phyloP scores from a whole-genome alignment of 768 basidiomycete genomes.

The Leccinum obscurum region DNA sequence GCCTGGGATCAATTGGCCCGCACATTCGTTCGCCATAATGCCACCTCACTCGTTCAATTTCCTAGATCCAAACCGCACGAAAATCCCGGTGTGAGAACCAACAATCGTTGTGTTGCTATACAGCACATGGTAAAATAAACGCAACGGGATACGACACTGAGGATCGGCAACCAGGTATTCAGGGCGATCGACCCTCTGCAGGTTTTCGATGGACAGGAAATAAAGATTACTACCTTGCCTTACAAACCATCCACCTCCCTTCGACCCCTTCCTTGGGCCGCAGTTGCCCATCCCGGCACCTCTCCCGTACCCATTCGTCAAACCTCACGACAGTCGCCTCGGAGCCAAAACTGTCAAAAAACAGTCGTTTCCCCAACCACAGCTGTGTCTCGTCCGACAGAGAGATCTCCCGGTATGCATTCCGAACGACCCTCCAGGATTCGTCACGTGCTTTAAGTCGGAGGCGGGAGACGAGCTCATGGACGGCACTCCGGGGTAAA shows the following conservation, averaged over 20 bases:
- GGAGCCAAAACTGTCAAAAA: constrained; percentile 39
- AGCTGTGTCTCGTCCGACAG: constrained; percentile 37
- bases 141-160: not conserved
- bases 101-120: not conserved
- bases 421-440: constrained; percentile 61
- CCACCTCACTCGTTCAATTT: not conserved
- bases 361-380: constrained; percentile 54
- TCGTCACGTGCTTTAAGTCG: constrained; percentile 50
- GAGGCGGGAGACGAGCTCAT: constrained; percentile 45
- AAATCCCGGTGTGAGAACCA: not conserved
- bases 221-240: constrained; percentile 35
- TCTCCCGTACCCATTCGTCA: constrained; percentile 55
- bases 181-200: not conserved
- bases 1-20: not conserved
- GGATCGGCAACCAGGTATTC: not conserved
- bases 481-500: constrained; percentile 44
- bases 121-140: not conserved
- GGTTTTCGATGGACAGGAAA: not conserved
- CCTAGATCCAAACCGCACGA: not conserved
- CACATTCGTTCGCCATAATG: not conserved
- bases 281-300: constrained; percentile 45
- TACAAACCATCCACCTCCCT: constrained; percentile 64
- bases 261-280: constrained; percentile 56
- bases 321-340: constrained; percentile 31
- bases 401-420: constrained; percentile 62